These are phyloP conservation scores for Daldinia vernicosa DNA, from an alignment of 495 filamentous ascomycete genomes.

Conservation along the genomic window DNA sequence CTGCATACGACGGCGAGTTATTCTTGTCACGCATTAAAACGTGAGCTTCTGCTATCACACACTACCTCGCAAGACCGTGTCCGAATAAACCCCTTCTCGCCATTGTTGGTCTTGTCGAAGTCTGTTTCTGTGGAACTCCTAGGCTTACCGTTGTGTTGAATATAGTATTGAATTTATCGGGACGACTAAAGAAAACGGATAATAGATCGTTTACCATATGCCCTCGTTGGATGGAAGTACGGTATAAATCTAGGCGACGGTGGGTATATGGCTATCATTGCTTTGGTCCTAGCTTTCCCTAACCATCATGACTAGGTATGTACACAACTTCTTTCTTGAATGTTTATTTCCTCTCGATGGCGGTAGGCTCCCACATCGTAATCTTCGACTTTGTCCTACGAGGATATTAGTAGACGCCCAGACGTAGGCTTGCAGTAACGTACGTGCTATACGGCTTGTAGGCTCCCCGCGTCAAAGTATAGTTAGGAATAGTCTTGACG, in stretches of 20 bases:
- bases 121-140: too few species aligned
- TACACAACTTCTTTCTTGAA: slow-evolving; percentile 12
- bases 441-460: slow-evolving; percentile 96
- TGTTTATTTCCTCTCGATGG: slow-evolving; percentile 48
- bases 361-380: slow-evolving; percentile 55
- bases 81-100: background rate
- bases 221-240: background rate
- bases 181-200: background rate
- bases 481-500: slow-evolving; percentile 73
- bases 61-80: too few species aligned
- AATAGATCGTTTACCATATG: background rate
- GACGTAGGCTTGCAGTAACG: slow-evolving; percentile 45
- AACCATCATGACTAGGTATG: slow-evolving; percentile 29
- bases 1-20: too few species aligned
- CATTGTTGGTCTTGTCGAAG: background rate
- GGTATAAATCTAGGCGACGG: background rate
- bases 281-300: slow-evolving; percentile 1
- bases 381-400: slow-evolving; percentile 58
- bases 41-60: too few species aligned
- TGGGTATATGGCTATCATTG: background rate
- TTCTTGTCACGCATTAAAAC: too few species aligned
- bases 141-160: background rate
- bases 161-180: background rate
- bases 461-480: slow-evolving; percentile 76
- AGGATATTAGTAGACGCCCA: background rate